phyloP scores from a whole-genome alignment of 805 yeast genomes.

The Suhomyces faveliae region DNA sequence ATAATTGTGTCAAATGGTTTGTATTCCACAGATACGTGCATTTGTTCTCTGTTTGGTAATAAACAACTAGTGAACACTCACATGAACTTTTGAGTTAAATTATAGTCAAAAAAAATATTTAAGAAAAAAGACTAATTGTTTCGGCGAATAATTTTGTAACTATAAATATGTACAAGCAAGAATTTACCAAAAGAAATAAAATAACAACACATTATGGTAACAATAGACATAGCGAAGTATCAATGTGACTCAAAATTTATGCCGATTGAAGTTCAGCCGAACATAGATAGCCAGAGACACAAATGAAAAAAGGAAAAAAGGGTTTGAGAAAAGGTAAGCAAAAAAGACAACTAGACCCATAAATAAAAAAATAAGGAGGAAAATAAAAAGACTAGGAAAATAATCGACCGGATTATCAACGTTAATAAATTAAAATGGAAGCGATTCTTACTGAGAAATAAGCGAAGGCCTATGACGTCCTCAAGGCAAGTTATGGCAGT shows the following conservation, averaged over 20 bases:
- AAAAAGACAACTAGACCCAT: background rate
- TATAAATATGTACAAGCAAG: background rate
- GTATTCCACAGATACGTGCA: background rate
- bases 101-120: background rate
- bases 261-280: background rate
- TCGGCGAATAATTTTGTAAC: background rate
- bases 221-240: background rate
- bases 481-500: background rate
- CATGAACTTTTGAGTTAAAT: background rate
- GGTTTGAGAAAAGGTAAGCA: background rate
- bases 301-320: background rate
- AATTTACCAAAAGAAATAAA: background rate
- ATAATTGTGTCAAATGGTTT: background rate
- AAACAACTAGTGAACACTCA: background rate
- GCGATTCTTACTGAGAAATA: background rate
- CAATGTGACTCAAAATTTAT: background rate
- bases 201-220: background rate
- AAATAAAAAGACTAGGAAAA: background rate
- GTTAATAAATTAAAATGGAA: background rate
- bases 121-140: background rate
- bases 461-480: background rate
- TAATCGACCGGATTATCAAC: background rate
- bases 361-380: background rate
- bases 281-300: background rate
- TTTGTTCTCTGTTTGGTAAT: background rate